Evolutionary conservation across 345 rosid genomes (phyloP), one percentile per base, ranked within the genome.

Genomic region (Eucalyptus pumila): DNA sequence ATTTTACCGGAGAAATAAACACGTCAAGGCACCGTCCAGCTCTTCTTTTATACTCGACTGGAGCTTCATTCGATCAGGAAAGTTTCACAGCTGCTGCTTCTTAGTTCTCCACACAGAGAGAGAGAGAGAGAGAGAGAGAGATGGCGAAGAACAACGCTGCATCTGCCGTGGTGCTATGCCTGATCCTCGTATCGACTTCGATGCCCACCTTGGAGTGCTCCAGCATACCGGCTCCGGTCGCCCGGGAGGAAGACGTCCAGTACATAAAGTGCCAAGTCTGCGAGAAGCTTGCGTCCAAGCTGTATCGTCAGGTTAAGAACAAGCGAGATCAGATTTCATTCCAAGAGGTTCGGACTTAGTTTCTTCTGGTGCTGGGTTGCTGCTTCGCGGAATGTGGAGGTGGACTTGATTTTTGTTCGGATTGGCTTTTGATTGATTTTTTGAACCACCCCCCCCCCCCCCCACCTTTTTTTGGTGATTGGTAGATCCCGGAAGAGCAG

Each of bases 211-310:
- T 95, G 14, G 32, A 86, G 7, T 90, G 92, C 52, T 92, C 92
- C 30, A 94, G 94, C 94, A 97, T 95, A 88, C 94, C 95, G 21
- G 91, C 67, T 32, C 67, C 92, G 13, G 91, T 87, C 42, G 95
- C 97, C 87, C 92, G 98, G 89, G 96, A 92, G 62, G 99, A 97
- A 90, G 99, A 98, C 90, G 87, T 97, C 37, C 98, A 96, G 51
- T 95, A 86, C 92, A 94, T 98, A 69, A 97, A 93, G 91, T 98
- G 99, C 83, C 98, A 96, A 91, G 99, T 96, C 16, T 98, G 99
- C 88, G 96, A 98, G 92, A 97, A 93, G 91, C 67, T 98, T 30
- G 97, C 99, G 6, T 91, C 94, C 4, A 92, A 91, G 91, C 76
- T 98, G 91, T 89, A 92, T 87, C 91, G 87, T 40, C 96, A 94